Base-by-base conservation (phyloP, 768 basidiomycete genomes). In the Rhizopogon rudus region DNA sequence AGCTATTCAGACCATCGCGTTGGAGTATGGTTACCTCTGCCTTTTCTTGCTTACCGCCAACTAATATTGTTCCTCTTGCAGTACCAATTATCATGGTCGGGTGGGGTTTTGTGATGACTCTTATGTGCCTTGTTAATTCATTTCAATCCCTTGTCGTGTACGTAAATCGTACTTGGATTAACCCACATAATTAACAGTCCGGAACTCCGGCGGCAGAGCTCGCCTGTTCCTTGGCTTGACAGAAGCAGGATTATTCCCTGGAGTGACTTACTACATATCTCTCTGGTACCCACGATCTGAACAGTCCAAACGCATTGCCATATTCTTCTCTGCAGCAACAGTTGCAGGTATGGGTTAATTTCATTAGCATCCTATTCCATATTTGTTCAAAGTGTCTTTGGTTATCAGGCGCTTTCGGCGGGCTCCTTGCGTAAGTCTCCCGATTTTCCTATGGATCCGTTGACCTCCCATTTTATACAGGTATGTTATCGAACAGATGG, bases 261-360 rank as follows among this genome's bases (percentile, higher is more conserved):
- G 73, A 1, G 65, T 77, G 53, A 71, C 70, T 2, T 80, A 77
- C 53, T 75, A 72, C 41, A 69, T 83, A 43, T 81, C 80, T 10
- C 65, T 81, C 48, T 86, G 84, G 84, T 82, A 88, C 63, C 76
- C 81, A 9, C 72, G 79, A 37, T 70, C 71, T 51, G 84, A 87
- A 61, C 77, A 83, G 43, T 82, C 80, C 16, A 70, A 68, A 61
- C 77, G 84, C 28, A 76, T 84, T 53, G 81, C 84, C 4, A 72
- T 86, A 39, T 86, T 87, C 73, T 84, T 84, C 65, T 79, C 79
- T 17, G 82, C 83, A 39, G 82, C 83, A 10, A 83, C 81, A 1
- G 62, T 80, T 37, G 78, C 82, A 16, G 83, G 77, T 66, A 33
- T 14, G 64, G 52, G 39, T n/a, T 4, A 16, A 6, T 40, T 6